Base-by-base conservation (phyloP, 805 yeast genomes). In the Candida patagonica region DNA sequence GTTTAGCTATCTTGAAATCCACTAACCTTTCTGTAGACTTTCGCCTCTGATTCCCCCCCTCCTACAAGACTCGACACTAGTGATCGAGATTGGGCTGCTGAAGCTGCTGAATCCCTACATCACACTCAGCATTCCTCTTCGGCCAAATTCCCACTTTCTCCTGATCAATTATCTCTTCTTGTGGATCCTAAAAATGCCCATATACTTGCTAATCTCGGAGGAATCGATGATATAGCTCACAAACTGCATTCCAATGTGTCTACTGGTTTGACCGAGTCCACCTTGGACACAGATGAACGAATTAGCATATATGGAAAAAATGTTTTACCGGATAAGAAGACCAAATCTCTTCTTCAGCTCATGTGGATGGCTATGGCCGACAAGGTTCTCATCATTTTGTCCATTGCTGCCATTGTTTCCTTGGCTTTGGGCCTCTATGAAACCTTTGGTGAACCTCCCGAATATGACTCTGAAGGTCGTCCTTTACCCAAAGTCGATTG, bases 351-450 rank as follows among this genome's bases (percentile, higher is more conserved):
- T 46, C 63, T 79, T 33, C 52, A 57, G 43, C 67, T 92, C 30
- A 78, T 92, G 49, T 76, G 73, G 66, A 84, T 82, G 51, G 96
- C 96, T 2, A 64, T 92, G 64, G 78, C 88, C 43, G 99, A 92
- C 60, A 85, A 87, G 60, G 94, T 92, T 16, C 70, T 94, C 59
- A 79, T 92, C 41, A 65, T 94, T 48, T 69, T 92, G 51, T 67
- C 84, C 1, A 69, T 83, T 1, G 96, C 96, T 0, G 98, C 98
- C 2, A 64, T 86, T 2, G 75, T 92, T 3, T 87, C 97, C 0
- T 70, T 92, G 37, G 89, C 94, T 0, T 64, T 92, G 37, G 99
- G 98, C 0, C 67, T 92, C 6, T 92, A 92, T 58, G 94, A 92
- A 61, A 78, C 94, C 1, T 81, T 87, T 63, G 95, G 94, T 30